Base-by-base conservation (phyloP, 129 eudicot genomes). In the Flaveria bidentis region DNA sequence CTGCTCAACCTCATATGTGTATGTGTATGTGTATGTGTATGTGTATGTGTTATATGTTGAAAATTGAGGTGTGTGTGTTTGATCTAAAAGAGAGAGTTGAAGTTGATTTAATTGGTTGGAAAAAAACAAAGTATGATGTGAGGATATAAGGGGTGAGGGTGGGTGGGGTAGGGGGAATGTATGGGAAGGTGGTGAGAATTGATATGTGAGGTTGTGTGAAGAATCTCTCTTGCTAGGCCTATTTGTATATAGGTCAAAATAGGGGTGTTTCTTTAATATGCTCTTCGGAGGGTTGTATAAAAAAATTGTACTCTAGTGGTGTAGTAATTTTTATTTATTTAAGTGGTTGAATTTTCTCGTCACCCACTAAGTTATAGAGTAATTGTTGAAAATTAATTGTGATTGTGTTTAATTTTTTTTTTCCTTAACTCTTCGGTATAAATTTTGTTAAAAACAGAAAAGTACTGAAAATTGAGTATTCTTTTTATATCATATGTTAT, bases 1-100 rank as follows among this genome's bases (percentile, higher is more conserved):
- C 76, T 85, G 51, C 92, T 86, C 79, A 91, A 68, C 12, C 90
- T 90, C 97, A 91, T 87, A 16, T 33, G 13, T 61, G 15, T 66
- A 46, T 52, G 45, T 8, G 30, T 33, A 1, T 20, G 22, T 20
- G 22, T 20, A 1, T 20, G 22, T 20, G 22, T 20, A 30, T 69
- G 50, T 63, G 23, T 9, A 46, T 52, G 45, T 8, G 30, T 36
- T 36, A 36, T 69, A 61, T 63, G 23, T 9, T 69, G 73, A 50
- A 61, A 81, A 13, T 49, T 68, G 69, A 73, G 63, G 64, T 42
- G 18, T 64, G 18, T 64, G 72, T 69, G 60, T 41, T 79, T 33
- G 80, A 63, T 44, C 33, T 57, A 14, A 30, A n/a, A 69, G 73
- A 69, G 76, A 46, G 46, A 20, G 30, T 44, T 20, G 50, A 52